These are phyloP conservation scores for Sporisorium graminicola DNA, from an alignment of 1,284 basidiomycete species.

Conservation along the genomic window DNA sequence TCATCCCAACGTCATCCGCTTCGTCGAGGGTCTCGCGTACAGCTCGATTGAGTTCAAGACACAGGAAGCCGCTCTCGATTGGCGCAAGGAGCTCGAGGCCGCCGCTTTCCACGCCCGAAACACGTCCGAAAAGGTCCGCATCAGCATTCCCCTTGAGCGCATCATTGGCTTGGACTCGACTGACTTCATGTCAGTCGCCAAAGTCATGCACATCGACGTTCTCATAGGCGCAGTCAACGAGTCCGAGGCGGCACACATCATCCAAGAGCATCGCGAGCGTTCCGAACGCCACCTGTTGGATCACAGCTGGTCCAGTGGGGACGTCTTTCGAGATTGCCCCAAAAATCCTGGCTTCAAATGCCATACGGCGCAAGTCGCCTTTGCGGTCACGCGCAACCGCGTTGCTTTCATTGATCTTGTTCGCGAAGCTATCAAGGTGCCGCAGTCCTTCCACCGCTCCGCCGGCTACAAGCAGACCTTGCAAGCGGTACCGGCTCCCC, in stretches of 20 bases:
- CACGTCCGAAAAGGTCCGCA: conserved; percentile 55
- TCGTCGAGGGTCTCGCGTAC: conserved; percentile 43
- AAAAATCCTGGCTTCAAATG: conserved; percentile 46
- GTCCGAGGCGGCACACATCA: background rate
- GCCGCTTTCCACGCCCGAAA: conserved; percentile 51
- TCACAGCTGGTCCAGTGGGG: conserved; percentile 27
- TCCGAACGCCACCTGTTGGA: conserved; percentile 23
- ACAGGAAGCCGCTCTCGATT: conserved; percentile 54
- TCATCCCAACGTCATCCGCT: conserved; percentile 46
- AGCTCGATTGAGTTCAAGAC: conserved; percentile 62
- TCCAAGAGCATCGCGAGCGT: conserved; percentile 13
- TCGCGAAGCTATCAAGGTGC: conserved; percentile 22
- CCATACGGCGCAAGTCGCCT: conserved; percentile 35
- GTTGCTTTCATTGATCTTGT: conserved; percentile 35
- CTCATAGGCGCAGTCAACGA: conserved; percentile 38
- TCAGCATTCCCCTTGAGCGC: conserved; percentile 58
- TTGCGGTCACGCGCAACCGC: conserved; percentile 37
- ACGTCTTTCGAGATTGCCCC: conserved; percentile 30
- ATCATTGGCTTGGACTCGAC: conserved; percentile 45
- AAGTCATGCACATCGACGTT: conserved; percentile 39
- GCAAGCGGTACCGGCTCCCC: conserved; percentile 16
- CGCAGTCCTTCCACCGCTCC: background rate
- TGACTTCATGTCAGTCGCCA: conserved; percentile 48
- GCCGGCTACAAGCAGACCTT: conserved; percentile 24
- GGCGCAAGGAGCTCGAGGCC: conserved; percentile 57